Evolutionary conservation across 2,329 filamentous ascomycete species (phyloP), one percentile per base, ranked within the genome.

Genomic region (Neurospora sp.): DNA sequence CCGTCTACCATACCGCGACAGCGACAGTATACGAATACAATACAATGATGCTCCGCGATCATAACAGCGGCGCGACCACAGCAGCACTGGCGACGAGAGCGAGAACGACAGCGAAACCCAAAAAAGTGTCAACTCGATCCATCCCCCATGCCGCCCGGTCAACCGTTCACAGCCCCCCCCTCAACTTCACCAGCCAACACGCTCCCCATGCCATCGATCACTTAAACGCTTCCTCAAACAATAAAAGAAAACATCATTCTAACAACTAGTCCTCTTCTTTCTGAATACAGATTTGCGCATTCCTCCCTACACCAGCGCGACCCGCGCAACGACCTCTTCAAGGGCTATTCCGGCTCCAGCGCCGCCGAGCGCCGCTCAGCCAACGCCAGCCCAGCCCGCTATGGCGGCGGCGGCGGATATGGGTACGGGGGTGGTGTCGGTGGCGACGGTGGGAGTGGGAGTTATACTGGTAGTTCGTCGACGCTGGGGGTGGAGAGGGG

Each of bases 301-400:
- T 90, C 89, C 66, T 86, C 85, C 74, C 87, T 92, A 72, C 91
- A 92, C 79, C 91, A 93, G 83, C 86, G 91, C 82, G 85, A 92
- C 82, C 86, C 88, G 77, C 84, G 91, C 77, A 90, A 87, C 77
- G 89, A 89, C 74, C 88, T 93, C 73, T 93, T 93, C 81, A 90
- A 91, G 74, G 89, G 89, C 75, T 93, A 93, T 81, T 88, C 86
- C 73, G 85, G 86, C 75, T 82, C 83, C 76, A 83, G 82, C 72
- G 79, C 80, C 74, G 79, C 80, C 71, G 79, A 41, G 28, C 40
- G 67, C 77, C 79, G 74, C 80, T 62, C 52, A n/a, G 52, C 52
- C 28, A 62, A 62, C 52, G 82, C 72, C 78, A 82, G 68, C 78
- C 81, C 66, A 79, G 82, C 75, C 83, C 85, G 28, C 82, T 68